Evolutionary conservation across 2,329 filamentous ascomycete species (phyloP).

Genomic region (Colletotrichum eremochloae): DNA sequence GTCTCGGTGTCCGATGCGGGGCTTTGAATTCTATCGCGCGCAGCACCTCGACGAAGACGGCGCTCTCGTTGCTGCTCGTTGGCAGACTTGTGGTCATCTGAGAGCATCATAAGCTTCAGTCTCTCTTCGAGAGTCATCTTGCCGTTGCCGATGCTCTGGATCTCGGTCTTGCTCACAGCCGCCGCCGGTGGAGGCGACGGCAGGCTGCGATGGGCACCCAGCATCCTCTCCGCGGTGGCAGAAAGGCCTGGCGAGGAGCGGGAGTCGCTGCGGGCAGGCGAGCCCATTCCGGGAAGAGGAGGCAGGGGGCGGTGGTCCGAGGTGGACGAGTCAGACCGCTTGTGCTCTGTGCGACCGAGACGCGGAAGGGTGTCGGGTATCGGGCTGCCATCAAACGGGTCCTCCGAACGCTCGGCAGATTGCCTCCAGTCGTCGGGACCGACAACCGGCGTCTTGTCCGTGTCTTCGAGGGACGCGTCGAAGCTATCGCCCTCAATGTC

Average conservation of each 20-base stretch:
- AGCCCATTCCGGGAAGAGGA: conserved; percentile 78
- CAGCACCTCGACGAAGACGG: conserved; percentile 73
- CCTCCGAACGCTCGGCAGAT: conserved; percentile 59
- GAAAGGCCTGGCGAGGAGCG: conserved; percentile 74
- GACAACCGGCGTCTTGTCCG: conserved; percentile 98
- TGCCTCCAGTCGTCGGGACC: conserved; percentile 96
- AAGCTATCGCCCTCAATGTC: conserved; percentile 87
- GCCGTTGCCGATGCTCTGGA: conserved; percentile 79
- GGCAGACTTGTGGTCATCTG: conserved; percentile 73
- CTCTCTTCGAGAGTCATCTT: conserved; percentile 90
- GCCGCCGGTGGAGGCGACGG: conserved; percentile 81
- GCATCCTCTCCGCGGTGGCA: conserved; percentile 79
- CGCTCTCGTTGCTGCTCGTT: conserved; percentile 77
- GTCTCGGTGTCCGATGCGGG: conserved; percentile 56
- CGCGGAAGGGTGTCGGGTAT: conserved; percentile 67
- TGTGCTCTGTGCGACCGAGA: conserved; percentile 65
- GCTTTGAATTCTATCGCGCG: conserved; percentile 64
- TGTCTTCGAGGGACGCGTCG: conserved; percentile 94
- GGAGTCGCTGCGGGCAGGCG: conserved; percentile 58
- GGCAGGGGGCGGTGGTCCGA: conserved; percentile 85
- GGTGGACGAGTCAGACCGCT: conserved; percentile 80
- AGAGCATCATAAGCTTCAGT: conserved; percentile 89
- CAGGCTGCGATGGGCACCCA: conserved; percentile 75
- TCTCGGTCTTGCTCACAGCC: conserved; percentile 79
- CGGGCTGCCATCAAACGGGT: conserved; percentile 80